Conservation (phyloP, 2,329 filamentous ascomycete genomes). For the Dichotomopilus funicola region DNA sequence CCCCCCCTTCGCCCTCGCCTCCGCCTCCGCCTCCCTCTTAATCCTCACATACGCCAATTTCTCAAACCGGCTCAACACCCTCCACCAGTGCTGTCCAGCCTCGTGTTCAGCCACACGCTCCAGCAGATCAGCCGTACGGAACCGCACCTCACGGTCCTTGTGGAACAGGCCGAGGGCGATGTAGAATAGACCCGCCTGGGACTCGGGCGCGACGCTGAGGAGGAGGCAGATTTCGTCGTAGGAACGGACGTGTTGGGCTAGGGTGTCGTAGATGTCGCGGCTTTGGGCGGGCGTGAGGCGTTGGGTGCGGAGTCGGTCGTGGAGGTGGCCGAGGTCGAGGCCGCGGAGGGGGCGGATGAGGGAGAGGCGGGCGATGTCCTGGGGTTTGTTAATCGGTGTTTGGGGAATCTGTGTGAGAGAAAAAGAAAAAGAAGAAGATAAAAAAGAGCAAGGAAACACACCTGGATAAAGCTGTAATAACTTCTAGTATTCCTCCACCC, state of each 20-base stretch:
- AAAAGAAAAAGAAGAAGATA: not conserved
- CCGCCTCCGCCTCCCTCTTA: constrained; percentile 56
- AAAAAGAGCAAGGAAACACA: constrained; percentile 25
- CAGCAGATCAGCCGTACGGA: constrained; percentile 70
- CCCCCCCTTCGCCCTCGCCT: constrained; percentile 33
- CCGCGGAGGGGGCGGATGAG: constrained; percentile 63
- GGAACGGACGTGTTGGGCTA: constrained; percentile 66
- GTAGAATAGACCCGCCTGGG: constrained; percentile 84
- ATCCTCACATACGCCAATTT: constrained; percentile 80
- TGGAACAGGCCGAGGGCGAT: constrained; percentile 88
- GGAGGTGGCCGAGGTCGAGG: constrained; percentile 85
- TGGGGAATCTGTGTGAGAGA: no score
- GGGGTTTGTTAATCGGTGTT: not conserved
- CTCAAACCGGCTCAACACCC: constrained; percentile 75
- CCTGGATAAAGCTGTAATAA: constrained; percentile 93
- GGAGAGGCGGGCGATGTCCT: constrained; percentile 62
- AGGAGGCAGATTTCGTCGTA: constrained; percentile 84
- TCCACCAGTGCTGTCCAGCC: constrained; percentile 91
- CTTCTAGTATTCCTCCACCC: constrained; percentile 94
- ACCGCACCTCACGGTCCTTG: constrained; percentile 70
- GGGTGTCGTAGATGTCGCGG: constrained; percentile 76
- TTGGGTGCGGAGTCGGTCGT: constrained; percentile 80
- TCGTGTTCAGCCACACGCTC: constrained; percentile 80
- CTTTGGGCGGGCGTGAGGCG: constrained; percentile 70
- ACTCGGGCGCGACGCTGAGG: constrained; percentile 75